These are phyloP conservation scores for Neospora caninum DNA, from an alignment of 169 alveolate species.

Conservation along the genomic window DNA sequence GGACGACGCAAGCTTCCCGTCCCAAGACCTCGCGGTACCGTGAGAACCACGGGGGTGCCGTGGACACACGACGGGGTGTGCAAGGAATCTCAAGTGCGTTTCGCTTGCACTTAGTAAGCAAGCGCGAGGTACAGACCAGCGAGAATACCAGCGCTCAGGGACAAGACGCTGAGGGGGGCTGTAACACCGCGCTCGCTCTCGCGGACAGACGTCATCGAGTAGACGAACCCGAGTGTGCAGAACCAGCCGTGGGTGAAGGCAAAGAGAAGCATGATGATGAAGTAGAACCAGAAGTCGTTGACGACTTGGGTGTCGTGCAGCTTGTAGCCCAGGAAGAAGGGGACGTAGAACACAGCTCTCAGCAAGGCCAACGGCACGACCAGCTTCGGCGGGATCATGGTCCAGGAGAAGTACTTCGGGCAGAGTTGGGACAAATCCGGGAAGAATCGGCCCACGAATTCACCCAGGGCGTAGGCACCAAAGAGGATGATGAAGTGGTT, in stretches of 20 bases:
- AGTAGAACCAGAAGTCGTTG: slow-evolving; percentile 53
- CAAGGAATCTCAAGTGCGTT: too few species aligned
- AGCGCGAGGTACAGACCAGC: slow-evolving; percentile 53
- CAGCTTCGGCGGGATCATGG: slow-evolving; percentile 33
- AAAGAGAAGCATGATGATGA: not conserved
- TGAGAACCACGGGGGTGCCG: too few species aligned
- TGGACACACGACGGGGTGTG: too few species aligned
- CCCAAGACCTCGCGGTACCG: too few species aligned
- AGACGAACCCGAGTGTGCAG: slow-evolving; percentile 44
- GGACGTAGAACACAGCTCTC: slow-evolving; percentile 28
- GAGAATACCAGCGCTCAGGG: slow-evolving; percentile 41
- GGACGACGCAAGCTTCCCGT: too few species aligned
- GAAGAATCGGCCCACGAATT: slow-evolving; percentile 11
- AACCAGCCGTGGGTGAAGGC: slow-evolving; percentile 59
- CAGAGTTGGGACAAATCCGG: not conserved
- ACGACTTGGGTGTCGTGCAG: not conserved
- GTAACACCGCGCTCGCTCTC: not conserved
- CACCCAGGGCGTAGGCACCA: slow-evolving; percentile 44
- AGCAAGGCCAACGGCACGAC: not conserved
- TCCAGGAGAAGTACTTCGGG: not conserved
- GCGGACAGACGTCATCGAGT: slow-evolving; percentile 25
- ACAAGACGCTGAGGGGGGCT: slow-evolving; percentile 42
- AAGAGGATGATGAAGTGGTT: slow-evolving; percentile 46
- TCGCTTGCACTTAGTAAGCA: slow-evolving; percentile 6
- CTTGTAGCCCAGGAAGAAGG: slow-evolving; percentile 48